phyloP scores from a whole-genome alignment of 495 filamentous ascomycete genomes.

The Hypoxylon rickii region DNA sequence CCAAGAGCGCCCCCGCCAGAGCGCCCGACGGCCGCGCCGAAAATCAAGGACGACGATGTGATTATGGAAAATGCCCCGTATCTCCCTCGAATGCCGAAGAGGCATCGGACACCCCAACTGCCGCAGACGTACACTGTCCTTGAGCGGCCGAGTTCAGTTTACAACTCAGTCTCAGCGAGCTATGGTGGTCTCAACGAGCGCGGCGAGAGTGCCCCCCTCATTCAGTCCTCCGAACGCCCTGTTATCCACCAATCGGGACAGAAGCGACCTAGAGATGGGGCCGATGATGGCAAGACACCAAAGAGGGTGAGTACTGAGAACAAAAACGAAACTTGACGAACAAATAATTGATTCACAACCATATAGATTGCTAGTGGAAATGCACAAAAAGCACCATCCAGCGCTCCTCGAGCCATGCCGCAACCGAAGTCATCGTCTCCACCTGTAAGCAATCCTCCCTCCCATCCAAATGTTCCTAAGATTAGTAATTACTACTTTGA shows the following conservation, averaged over 20 bases:
- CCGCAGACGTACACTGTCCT: constrained; percentile 33
- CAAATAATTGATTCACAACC: constrained; percentile 10
- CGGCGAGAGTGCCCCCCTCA: constrained; percentile 23
- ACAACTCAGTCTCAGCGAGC: constrained; percentile 2
- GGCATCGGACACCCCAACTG: constrained; percentile 28
- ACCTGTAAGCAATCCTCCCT: constrained; percentile 5
- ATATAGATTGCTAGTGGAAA: constrained; percentile 25
- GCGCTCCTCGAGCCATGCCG: constrained; percentile 32
- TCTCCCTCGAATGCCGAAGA: constrained; percentile 18
- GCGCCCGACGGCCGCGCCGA: background rate
- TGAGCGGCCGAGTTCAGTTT: constrained; percentile 14
- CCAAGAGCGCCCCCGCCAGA: too few species aligned
- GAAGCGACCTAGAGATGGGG: constrained; percentile 40
- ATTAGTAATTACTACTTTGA: constrained; percentile 13
- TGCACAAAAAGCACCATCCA: constrained; percentile 20
- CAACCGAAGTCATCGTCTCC: constrained; percentile 18
- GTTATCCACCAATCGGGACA: constrained; percentile 35
- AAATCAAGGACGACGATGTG: constrained; percentile 23
- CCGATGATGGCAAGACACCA: constrained; percentile 26
- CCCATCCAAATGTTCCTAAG: constrained; percentile 25
- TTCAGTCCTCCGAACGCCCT: constrained; percentile 28
- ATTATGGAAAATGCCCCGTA: constrained; percentile 37
- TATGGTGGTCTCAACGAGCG: constrained; percentile 35
- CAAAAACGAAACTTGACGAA: background rate
- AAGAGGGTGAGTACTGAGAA: constrained; percentile 41